Evolutionary conservation across 2,329 filamentous ascomycete genomes (phyloP).

Genomic region (Hypoxylon sp.): DNA sequence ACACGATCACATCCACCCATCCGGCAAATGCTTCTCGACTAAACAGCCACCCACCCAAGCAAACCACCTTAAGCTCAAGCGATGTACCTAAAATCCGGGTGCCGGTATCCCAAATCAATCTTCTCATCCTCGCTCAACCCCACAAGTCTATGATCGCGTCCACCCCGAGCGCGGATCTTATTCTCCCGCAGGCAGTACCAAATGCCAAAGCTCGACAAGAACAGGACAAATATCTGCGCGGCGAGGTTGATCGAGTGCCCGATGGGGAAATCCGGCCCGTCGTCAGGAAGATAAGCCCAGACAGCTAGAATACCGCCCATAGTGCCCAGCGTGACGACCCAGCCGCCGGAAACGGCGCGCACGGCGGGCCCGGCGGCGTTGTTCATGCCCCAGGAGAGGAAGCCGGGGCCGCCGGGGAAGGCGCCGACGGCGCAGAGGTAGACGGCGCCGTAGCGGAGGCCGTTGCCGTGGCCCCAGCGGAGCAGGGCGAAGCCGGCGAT

Average conservation of each 20-base stretch:
- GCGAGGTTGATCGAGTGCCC: slow-evolving; percentile 66
- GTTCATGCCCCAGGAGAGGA: slow-evolving; percentile 67
- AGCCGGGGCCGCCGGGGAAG: slow-evolving; percentile 66
- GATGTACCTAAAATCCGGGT: slow-evolving; percentile 66
- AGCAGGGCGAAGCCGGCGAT: slow-evolving; percentile 62
- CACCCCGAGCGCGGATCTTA: slow-evolving; percentile 55
- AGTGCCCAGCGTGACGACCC: slow-evolving; percentile 63
- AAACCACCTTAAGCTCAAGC: slow-evolving; percentile 41
- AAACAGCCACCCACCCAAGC: too few species aligned
- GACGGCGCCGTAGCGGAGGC: slow-evolving; percentile 58
- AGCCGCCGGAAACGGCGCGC: slow-evolving; percentile 63
- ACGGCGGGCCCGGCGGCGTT: slow-evolving; percentile 65
- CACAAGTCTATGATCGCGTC: slow-evolving; percentile 57
- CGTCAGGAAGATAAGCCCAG: slow-evolving; percentile 61
- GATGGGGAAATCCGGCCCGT: slow-evolving; percentile 57
- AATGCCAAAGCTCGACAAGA: slow-evolving; percentile 58
- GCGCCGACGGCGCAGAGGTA: slow-evolving; percentile 65
- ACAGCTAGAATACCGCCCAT: slow-evolving; percentile 64
- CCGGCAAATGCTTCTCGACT: too few species aligned
- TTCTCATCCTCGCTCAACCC: slow-evolving; percentile 58
- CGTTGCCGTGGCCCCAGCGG: slow-evolving; percentile 51
- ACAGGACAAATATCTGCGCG: slow-evolving; percentile 56
- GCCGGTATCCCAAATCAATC: slow-evolving; percentile 59
- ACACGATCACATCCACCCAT: too few species aligned
- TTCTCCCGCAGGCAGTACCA: slow-evolving; percentile 64